A percentile compares a stretch with the other conserved stretches of the same genome.
Evolutionary conservation across 148 eudicot genomes (phyloP).

Genomic region (Fagopyrum esculentum): DNA sequence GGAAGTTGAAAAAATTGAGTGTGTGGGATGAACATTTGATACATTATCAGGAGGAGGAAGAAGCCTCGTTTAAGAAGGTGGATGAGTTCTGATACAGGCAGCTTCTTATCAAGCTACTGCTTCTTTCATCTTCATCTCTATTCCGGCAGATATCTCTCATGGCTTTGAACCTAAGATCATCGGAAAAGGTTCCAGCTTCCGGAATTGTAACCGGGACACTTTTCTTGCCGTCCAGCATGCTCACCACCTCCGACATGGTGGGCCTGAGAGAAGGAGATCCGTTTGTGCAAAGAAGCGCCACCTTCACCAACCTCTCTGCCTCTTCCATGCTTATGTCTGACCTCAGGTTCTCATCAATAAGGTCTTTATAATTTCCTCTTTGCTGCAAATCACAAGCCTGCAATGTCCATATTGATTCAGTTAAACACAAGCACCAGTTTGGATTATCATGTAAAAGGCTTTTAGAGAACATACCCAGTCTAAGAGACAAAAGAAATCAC

Average conservation of each 20-base stretch:
- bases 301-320: slow-evolving; percentile 9
- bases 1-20: no score
- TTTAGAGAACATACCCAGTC: slow-evolving; percentile 9
- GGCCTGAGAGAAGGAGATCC: slow-evolving; percentile 9
- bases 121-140: background rate
- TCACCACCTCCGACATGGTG: slow-evolving; percentile 12
- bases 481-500: slow-evolving; percentile 7
- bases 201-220: slow-evolving; percentile 1
- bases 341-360: slow-evolving; percentile 7
- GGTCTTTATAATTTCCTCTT: background rate
- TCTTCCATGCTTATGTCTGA: slow-evolving; percentile 7
- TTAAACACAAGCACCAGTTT: background rate
- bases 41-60: background rate
- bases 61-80: background rate
- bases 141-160: slow-evolving; percentile 32
- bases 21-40: background rate
- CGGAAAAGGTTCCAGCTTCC: slow-evolving; percentile 9
- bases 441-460: background rate
- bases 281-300: slow-evolving; percentile 7
- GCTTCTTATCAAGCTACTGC: background rate
- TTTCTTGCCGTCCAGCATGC: slow-evolving; percentile 2
- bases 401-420: background rate
- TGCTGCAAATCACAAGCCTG: slow-evolving; percentile 15
- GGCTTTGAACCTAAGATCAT: slow-evolving; percentile 47
- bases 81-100: background rate